These are phyloP conservation scores for Poa annua DNA, from an alignment of 176 grass and related monocot genomes.

Conservation along the genomic window DNA sequence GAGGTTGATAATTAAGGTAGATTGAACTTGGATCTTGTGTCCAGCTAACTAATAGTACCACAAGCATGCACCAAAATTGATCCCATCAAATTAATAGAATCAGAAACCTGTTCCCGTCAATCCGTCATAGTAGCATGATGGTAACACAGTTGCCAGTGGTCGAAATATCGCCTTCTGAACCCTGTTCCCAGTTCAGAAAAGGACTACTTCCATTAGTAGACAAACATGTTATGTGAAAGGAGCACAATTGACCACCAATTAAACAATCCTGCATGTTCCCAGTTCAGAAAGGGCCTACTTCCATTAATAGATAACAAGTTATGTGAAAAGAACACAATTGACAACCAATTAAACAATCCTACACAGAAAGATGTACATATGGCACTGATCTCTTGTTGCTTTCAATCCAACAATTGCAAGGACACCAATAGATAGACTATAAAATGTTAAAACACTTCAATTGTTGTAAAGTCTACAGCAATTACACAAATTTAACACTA, in stretches of 20 bases:
- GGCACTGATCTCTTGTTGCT: not conserved
- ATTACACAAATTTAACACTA: not conserved
- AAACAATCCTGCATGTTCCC: not conserved
- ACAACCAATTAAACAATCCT: constrained; percentile 1
- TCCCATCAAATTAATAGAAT: constrained; percentile 3
- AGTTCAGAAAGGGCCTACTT: not conserved
- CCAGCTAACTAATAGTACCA: not conserved
- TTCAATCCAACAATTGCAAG: not conserved
- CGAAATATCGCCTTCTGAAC: not conserved
- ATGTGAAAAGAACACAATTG: not conserved
- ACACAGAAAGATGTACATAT: constrained; percentile 11
- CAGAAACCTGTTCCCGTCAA: too few species aligned
- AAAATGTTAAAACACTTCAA: not conserved
- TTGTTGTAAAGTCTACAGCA: too few species aligned
- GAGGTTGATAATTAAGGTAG: not conserved
- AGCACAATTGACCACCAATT: not conserved
- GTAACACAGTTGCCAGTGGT: not conserved
- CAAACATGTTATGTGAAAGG: constrained; percentile 1
- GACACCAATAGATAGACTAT: constrained; percentile 16
- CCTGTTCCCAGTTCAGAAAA: not conserved
- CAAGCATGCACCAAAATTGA: not conserved
- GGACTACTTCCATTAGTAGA: not conserved
- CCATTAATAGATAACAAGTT: constrained; percentile 12
- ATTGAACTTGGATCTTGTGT: not conserved
- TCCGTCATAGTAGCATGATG: not conserved